Percentiles rank a stretch among this genome's conserved stretches.
Conservation (phyloP, 495 filamentous ascomycete genomes). For the Daldinia concentrica region DNA sequence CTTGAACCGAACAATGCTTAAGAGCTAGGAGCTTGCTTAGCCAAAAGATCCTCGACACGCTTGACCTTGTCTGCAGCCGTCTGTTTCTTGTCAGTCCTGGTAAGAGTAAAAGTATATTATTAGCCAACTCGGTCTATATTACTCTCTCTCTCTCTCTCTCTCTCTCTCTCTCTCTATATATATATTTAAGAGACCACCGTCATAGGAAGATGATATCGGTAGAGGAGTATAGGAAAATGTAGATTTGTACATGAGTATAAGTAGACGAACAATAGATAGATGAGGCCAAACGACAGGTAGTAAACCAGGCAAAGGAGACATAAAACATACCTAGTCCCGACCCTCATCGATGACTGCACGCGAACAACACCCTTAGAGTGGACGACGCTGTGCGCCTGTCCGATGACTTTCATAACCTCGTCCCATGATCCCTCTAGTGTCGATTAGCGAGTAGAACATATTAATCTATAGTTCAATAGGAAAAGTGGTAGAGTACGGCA, state of each 20-base stretch:
- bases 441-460: background rate
- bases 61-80: constrained; percentile 59
- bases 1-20: background rate
- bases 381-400: constrained; percentile 85
- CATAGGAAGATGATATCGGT: too few species aligned
- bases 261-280: too few species aligned
- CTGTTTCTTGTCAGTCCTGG: constrained; percentile 60
- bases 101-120: background rate
- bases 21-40: constrained; percentile 16
- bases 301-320: background rate
- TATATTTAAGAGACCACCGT: too few species aligned
- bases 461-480: background rate
- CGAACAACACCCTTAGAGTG: constrained; percentile 82
- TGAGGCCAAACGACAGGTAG: background rate
- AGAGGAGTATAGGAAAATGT: too few species aligned
- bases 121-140: too few species aligned
- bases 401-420: constrained; percentile 85
- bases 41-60: constrained; percentile 55
- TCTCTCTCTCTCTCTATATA: too few species aligned
- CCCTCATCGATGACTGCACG: constrained; percentile 89
- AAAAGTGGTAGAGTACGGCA: background rate
- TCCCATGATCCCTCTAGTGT: constrained; percentile 91
- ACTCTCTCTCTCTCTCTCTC: too few species aligned
- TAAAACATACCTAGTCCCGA: constrained; percentile 77
- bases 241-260: too few species aligned